A percentile compares a stretch with the other conserved stretches of the same genome.
Evolutionary conservation across 352 stramenopile species (phyloP).

Genomic region (Thalassiosira allenii): DNA sequence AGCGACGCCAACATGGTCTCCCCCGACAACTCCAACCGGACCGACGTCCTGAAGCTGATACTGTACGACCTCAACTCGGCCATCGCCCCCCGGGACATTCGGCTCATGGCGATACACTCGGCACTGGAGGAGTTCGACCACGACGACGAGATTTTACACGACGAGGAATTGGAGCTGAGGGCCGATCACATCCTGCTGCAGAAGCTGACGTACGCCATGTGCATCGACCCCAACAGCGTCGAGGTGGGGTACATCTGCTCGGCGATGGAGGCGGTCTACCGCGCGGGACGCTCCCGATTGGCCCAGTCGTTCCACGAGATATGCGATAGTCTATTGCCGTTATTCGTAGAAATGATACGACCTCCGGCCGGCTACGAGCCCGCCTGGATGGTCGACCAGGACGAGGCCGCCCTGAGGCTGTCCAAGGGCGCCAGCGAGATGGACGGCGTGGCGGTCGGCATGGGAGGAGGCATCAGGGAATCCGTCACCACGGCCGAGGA

Average conservation of each 20-base stretch:
- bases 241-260: conserved; percentile 60
- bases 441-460: too few relatives aligned
- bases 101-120: conserved; percentile 45
- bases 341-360: conserved; percentile 67
- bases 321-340: conserved; percentile 42
- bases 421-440: too few relatives aligned
- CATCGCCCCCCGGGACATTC: conserved; percentile 53
- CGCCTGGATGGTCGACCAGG: not conserved
- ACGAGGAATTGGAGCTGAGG: conserved; percentile 63
- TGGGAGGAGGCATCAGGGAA: too few relatives aligned
- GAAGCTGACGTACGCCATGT: conserved; percentile 60
- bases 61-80: conserved; percentile 66
- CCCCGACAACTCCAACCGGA: conserved; percentile 20
- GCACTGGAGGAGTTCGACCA: conserved; percentile 64
- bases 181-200: conserved; percentile 65
- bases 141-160: conserved; percentile 50
- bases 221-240: conserved; percentile 25
- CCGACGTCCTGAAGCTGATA: conserved; percentile 57
- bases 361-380: not conserved
- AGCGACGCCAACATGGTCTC: not conserved
- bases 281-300: conserved; percentile 32
- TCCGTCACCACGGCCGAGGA: too few relatives aligned
- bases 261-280: conserved; percentile 59
- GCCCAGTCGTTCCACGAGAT: conserved; percentile 59
- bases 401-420: too few relatives aligned